Evolutionary conservation across 345 rosid genomes (phyloP), one percentile per base, ranked within the genome.

Genomic region (Theobroma cacao): DNA sequence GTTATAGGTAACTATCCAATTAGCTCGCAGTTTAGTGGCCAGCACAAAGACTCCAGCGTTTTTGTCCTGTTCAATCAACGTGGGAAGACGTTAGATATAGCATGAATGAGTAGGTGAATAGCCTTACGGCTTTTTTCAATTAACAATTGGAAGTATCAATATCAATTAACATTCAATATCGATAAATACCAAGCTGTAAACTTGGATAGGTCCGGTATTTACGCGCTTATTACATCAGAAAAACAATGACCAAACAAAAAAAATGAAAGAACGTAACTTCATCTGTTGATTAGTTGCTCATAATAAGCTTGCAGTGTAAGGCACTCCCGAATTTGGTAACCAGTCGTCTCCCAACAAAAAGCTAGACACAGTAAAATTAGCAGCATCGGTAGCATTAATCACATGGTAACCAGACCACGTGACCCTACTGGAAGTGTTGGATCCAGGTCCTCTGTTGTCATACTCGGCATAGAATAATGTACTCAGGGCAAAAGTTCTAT

Each of bases 381-480:
- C 85, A 0, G 97, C 98, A 34, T 93, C 95, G 1, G 88, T 82
- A 2, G 91, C 80, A 22, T 85, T 81, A 5, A 93, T 92, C 53
- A 85, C 52, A 40, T 86, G 92, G 79, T 83, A 93, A 77, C 97
- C 95, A 0, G 88, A 79, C 98, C 98, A 95, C 1, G 79, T 84
- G 40, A 95, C 96, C 71, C 98, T 85, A 1, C 63, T 64, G 17
- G 84, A 74, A 0, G 89, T 92, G 77, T 83, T 38, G 1, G 98
- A 91, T 8, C 98, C 96, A 1, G 90, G 85, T 1, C 98, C 98
- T 0, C 84, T 81, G 30, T 93, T 95, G 11, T 80, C 80, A 43
- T 78, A 91, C 88, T 95, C 97, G 0, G 85, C 98, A 78, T 93
- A 95, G 76, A 91, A 95, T 40, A 88, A 65, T 0, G 97, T 95